phyloP scores from a whole-genome alignment of 805 yeast species.

The Ogataea glucozyma region DNA sequence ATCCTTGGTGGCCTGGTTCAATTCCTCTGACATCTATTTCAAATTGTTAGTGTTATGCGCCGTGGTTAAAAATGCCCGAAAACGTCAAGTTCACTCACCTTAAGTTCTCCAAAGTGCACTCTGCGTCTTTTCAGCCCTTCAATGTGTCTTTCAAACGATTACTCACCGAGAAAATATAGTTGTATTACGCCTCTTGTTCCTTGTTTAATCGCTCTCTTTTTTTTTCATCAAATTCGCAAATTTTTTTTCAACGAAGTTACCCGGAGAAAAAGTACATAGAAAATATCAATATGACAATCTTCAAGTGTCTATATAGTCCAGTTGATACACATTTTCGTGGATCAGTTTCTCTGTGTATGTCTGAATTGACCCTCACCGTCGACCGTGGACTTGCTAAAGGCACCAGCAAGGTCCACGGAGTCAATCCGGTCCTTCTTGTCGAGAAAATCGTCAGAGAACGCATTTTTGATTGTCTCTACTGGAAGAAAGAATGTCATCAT shows the following conservation, averaged over 20 bases:
- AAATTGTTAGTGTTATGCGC: not conserved
- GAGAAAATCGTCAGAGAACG: conserved; percentile 61
- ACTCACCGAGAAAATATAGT: not conserved
- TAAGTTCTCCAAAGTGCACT: conserved; percentile 5
- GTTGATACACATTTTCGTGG: no score
- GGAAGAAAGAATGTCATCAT: conserved; percentile 56
- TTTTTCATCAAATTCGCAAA: conserved; percentile 12
- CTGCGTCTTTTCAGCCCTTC: conserved; percentile 2
- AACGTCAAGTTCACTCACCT: conserved; percentile 9
- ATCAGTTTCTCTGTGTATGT: not conserved
- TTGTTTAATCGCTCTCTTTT: conserved; percentile 15
- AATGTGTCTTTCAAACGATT: not conserved
- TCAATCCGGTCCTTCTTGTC: conserved; percentile 50
- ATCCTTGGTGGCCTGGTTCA: conserved; percentile 36
- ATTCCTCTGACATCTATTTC: conserved; percentile 35
- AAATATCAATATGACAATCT: not conserved
- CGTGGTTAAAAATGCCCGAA: not conserved
- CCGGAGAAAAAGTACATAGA: conserved; percentile 8
- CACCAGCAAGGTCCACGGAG: conserved; percentile 40
- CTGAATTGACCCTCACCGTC: conserved; percentile 22
- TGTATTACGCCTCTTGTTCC: conserved; percentile 6
- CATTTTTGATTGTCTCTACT: conserved; percentile 56
- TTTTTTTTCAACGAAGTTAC: conserved; percentile 16
- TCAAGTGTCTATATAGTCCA: no score
- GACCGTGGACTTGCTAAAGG: conserved; percentile 38